Percentiles rank a stretch among this genome's conserved stretches.
Evolutionary conservation across 345 rosid genomes (phyloP).

Genomic region (Bruguiera sexangula): DNA sequence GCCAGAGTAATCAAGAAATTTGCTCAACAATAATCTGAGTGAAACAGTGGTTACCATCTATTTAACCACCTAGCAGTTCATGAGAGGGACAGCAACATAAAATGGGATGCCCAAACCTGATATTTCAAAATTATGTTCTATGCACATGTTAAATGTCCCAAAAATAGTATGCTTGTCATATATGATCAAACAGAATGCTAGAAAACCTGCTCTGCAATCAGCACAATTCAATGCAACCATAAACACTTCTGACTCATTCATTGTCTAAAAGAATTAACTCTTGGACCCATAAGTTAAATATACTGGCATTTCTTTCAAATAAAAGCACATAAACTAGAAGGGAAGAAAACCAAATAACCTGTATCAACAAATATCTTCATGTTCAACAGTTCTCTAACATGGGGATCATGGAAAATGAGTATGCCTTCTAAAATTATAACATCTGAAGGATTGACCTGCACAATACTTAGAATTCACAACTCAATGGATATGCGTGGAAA

Average conservation of each 20-base stretch:
- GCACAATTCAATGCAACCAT: neutral
- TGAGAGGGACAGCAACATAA: no score
- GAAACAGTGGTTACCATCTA: no score
- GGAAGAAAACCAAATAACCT: conserved; percentile 44
- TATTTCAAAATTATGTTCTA: no score
- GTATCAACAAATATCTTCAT: conserved; percentile 98
- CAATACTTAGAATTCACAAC: conserved; percentile 11
- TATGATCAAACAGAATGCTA: neutral
- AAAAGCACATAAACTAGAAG: neutral
- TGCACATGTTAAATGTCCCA: neutral
- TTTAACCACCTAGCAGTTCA: no score
- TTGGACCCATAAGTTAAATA: neutral
- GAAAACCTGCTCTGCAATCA: neutral
- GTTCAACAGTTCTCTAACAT: conserved; percentile 85
- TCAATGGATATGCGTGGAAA: neutral
- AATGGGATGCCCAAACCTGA: no score
- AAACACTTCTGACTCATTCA: neutral
- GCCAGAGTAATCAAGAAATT: no score
- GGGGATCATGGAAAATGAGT: conserved; percentile 84
- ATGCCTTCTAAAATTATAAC: conserved; percentile 96
- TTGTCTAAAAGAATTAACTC: neutral
- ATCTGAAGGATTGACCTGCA: conserved; percentile 93
- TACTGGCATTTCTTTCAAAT: neutral
- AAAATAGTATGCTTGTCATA: neutral
- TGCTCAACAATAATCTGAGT: no score